phyloP scores from a whole-genome alignment of 2,329 filamentous ascomycete species.

The Colletotrichum tamarilloi region DNA sequence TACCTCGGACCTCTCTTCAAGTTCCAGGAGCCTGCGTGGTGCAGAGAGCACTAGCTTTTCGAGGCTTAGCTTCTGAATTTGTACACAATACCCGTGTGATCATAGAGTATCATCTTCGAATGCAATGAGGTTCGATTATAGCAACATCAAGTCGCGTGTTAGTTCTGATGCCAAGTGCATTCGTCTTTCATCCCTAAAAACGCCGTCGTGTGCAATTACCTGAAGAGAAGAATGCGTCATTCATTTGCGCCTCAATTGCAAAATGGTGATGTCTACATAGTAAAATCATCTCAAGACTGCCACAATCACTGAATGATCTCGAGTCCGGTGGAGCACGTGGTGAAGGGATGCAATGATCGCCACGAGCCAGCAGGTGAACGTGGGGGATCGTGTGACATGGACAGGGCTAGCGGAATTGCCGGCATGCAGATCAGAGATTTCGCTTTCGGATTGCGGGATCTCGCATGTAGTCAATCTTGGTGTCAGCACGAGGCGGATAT shows the following conservation, averaged over 20 bases:
- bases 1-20: constrained; percentile 41
- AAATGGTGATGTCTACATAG: not conserved
- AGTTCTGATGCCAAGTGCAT: too few species aligned
- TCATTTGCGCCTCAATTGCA: too few species aligned
- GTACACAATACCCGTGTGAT: not conserved
- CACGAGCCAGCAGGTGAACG: not conserved
- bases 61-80: not conserved
- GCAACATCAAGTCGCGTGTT: too few species aligned
- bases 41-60: not conserved
- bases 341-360: not conserved
- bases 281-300: not conserved
- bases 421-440: not conserved
- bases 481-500: not conserved
- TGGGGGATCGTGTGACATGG: not conserved
- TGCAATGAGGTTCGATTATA: too few species aligned
- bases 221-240: too few species aligned
- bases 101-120: too few species aligned
- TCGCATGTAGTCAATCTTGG: not conserved
- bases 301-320: too few species aligned
- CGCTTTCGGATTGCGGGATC: not conserved
- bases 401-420: not conserved
- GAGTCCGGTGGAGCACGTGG: not conserved
- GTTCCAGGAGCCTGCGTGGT: not conserved
- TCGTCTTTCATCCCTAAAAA: too few species aligned
- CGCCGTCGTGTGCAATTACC: too few species aligned